These are phyloP conservation scores for Trifolium subterraneum DNA, from an alignment of 306 rosid genomes.

Conservation along the genomic window DNA sequence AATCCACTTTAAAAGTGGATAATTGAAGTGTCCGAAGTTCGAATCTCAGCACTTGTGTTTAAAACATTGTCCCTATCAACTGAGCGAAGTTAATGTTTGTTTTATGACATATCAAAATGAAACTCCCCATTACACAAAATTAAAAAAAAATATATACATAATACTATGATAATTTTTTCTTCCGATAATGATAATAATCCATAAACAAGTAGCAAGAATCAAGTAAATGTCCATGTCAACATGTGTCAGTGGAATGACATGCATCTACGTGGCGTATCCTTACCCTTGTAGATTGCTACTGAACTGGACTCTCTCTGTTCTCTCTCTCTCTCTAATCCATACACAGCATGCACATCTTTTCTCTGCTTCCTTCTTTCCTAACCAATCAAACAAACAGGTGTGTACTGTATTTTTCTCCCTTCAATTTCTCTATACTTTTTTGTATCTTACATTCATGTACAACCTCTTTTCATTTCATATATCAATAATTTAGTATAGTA, in stretches of 20 bases:
- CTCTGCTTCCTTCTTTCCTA: neutral
- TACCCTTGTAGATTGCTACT: neutral
- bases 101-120: no score
- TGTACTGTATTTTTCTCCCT: neutral
- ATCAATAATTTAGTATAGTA: neutral
- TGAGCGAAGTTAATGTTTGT: no score
- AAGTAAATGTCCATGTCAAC: constrained; percentile 2
- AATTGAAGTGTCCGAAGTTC: no score
- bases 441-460: neutral
- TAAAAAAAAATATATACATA: no score
- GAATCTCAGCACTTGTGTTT: no score
- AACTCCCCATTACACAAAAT: no score
- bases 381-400: constrained; percentile 3
- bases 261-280: neutral
- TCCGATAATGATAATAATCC: no score
- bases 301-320: neutral
- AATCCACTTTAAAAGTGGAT: no score
- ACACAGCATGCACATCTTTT: neutral
- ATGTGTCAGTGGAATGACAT: neutral
- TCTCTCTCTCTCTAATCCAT: neutral
- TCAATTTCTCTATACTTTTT: neutral
- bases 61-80: no score
- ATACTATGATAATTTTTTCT: no score
- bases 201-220: constrained; percentile 2
- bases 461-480: neutral